phyloP scores from a whole-genome alignment of 108 stramenopile genomes.

The Cyclostephanos invisitatus region DNA sequence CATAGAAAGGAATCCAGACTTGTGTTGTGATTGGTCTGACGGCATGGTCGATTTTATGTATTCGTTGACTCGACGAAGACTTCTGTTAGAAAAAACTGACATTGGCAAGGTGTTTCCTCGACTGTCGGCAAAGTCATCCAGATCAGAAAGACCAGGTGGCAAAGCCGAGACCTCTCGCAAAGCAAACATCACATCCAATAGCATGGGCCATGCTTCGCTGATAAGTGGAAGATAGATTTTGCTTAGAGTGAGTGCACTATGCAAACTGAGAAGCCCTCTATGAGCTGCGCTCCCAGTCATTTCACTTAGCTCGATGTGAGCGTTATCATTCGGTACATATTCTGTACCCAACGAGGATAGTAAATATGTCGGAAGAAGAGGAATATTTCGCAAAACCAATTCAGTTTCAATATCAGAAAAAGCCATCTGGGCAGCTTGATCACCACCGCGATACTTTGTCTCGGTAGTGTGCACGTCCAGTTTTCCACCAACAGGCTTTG shows the following conservation, averaged over 20 bases:
- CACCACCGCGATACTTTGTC: not conserved
- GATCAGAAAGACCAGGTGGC: slow-evolving; percentile 68
- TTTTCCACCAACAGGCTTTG: slow-evolving; percentile 37
- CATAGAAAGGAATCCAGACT: slow-evolving; percentile 52
- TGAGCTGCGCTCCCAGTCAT: slow-evolving; percentile 72
- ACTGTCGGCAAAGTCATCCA: slow-evolving; percentile 88
- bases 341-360: slow-evolving; percentile 14
- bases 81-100: slow-evolving; percentile 64
- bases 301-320: slow-evolving; percentile 35
- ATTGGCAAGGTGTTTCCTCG: slow-evolving; percentile 69
- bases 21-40: slow-evolving; percentile 27
- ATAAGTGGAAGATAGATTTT: slow-evolving; percentile 55
- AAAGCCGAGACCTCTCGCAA: slow-evolving; percentile 74
- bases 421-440: not conserved
- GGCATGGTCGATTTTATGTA: slow-evolving; percentile 48
- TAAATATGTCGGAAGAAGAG: slow-evolving; percentile 34
- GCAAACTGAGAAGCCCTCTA: slow-evolving; percentile 70
- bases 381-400: slow-evolving; percentile 21
- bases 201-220: slow-evolving; percentile 59
- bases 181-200: slow-evolving; percentile 71
- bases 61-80: slow-evolving; percentile 56
- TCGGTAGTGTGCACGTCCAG: not conserved
- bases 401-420: slow-evolving; percentile 12
- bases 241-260: slow-evolving; percentile 70
- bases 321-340: not conserved